A percentile compares a stretch with the other conserved stretches of the same genome.
phyloP scores from a whole-genome alignment of 169 alveolate genomes.

The Ichthyophthirius multifiliis region DNA sequence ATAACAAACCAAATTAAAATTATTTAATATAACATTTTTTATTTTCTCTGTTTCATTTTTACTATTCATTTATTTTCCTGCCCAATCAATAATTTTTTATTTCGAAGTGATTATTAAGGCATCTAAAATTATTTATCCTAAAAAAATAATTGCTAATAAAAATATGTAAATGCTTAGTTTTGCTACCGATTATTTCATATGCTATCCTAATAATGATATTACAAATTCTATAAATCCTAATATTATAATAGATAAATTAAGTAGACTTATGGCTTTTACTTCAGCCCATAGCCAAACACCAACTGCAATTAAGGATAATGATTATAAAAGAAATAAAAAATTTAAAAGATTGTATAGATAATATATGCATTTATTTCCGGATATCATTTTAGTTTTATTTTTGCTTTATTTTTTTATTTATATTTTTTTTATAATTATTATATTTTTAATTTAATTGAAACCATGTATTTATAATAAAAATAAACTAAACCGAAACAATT shows the following conservation, averaged over 20 bases:
- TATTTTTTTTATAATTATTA: too few relatives aligned
- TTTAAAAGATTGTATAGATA: neutral
- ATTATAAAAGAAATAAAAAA: neutral
- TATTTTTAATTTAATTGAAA: too few relatives aligned
- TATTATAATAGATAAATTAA: neutral
- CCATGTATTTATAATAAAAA: too few relatives aligned
- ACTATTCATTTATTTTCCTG: neutral
- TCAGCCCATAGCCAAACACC: constrained; percentile 2
- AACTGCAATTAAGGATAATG: neutral
- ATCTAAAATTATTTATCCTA: neutral
- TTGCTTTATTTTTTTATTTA: too few relatives aligned
- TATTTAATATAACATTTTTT: neutral
- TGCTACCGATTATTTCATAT: neutral
- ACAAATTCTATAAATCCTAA: neutral
- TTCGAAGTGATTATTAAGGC: neutral
- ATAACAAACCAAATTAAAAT: neutral
- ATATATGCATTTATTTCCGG: neutral
- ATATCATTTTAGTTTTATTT: neutral
- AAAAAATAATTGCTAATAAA: neutral
- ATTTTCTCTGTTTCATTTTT: neutral
- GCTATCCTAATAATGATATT: neutral
- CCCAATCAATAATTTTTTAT: neutral
- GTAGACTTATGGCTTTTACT: neutral
- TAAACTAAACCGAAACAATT: too few relatives aligned
- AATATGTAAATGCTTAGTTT: neutral